Evolutionary conservation across 2,329 filamentous ascomycete species (phyloP).

Genomic region (Leptographium procerum): DNA sequence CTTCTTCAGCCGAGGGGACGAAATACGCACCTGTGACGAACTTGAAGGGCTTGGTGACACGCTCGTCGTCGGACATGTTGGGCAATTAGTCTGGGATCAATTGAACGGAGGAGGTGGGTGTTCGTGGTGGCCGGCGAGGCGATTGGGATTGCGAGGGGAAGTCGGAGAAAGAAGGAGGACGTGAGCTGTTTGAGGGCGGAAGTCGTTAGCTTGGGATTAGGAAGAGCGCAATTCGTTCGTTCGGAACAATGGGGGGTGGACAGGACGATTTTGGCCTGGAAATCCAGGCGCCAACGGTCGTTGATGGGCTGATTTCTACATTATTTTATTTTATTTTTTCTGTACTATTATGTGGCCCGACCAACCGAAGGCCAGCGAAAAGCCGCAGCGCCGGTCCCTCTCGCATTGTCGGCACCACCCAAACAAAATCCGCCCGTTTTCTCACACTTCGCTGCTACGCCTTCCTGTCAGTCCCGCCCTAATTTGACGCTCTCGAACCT

Average conservation of each 20-base stretch:
- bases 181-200: constrained; percentile 10
- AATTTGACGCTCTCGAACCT: constrained; percentile 9
- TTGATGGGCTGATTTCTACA: constrained; percentile 4
- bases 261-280: constrained; percentile 4
- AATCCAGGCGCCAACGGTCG: neutral
- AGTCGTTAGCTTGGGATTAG: constrained; percentile 11
- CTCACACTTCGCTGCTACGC: neutral
- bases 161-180: constrained; percentile 3
- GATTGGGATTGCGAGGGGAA: neutral
- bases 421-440: neutral
- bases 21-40: constrained; percentile 65
- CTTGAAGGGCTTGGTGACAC: constrained; percentile 98
- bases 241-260: constrained; percentile 11
- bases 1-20: neutral
- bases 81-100: constrained; percentile 24
- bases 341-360: constrained; percentile 3
- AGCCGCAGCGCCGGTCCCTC: neutral
- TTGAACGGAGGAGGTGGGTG: constrained; percentile 12
- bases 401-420: neutral
- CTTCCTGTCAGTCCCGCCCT: constrained; percentile 8
- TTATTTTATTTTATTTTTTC: constrained; percentile 1
- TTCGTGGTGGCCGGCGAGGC: neutral
- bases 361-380: constrained; percentile 11
- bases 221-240: constrained; percentile 13
- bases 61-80: constrained; percentile 88